Percentiles rank a stretch among this genome's conserved stretches.
Conservation (phyloP, 495 filamentous ascomycete genomes). For the Neurospora sp. region DNA sequence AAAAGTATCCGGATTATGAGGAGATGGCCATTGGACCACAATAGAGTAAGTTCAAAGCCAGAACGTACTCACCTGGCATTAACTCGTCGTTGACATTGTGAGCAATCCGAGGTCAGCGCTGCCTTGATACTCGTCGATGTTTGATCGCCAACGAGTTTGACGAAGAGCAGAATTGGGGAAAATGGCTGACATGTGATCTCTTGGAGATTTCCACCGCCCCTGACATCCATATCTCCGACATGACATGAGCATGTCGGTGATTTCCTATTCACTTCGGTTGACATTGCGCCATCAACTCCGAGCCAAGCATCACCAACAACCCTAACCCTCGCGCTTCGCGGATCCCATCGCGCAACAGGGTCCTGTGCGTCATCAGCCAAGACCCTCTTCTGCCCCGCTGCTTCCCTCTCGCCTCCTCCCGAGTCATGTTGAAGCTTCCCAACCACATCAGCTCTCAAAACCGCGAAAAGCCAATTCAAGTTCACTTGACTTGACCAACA, state of each 20-base stretch:
- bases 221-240: background rate
- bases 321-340: background rate
- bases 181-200: too few relatives aligned
- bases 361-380: background rate
- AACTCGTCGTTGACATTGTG: background rate
- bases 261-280: background rate
- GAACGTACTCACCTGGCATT: background rate
- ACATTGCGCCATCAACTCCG: background rate
- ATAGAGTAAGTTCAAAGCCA: background rate
- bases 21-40: background rate
- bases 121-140: background rate
- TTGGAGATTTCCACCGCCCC: background rate
- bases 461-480: background rate
- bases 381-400: background rate
- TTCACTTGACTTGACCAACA: background rate
- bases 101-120: background rate
- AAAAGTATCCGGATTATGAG: too few relatives aligned
- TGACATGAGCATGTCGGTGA: background rate
- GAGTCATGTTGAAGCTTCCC: background rate
- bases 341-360: background rate
- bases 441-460: too few relatives aligned
- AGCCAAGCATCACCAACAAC: background rate
- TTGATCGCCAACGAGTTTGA: background rate
- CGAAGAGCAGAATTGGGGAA: too few relatives aligned
- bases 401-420: background rate